Evolutionary conservation across 495 filamentous ascomycete genomes (phyloP).

Genomic region (Tuber melanosporum): DNA sequence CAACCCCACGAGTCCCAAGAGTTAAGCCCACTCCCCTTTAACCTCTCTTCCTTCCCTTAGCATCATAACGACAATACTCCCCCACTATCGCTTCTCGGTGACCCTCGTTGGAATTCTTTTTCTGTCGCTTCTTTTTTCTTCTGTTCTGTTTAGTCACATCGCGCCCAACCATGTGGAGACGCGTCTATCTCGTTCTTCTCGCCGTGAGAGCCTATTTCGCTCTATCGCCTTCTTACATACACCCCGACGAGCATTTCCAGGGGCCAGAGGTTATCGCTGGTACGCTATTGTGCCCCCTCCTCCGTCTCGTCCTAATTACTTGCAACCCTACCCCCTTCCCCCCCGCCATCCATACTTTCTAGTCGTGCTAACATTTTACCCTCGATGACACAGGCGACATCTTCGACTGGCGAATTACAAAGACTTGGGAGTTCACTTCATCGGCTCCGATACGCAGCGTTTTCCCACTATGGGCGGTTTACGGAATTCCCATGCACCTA

Average conservation of each 20-base stretch:
- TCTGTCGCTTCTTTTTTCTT: constrained; percentile 23
- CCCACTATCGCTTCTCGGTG: neutral
- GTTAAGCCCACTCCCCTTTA: neutral
- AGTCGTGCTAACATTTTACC: neutral
- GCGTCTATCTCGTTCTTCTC: constrained; percentile 76
- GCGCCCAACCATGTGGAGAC: constrained; percentile 68
- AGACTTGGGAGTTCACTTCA: constrained; percentile 92
- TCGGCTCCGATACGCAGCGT: constrained; percentile 81
- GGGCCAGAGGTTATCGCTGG: constrained; percentile 94
- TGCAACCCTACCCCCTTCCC: neutral
- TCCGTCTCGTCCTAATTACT: neutral
- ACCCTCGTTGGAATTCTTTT: constrained; percentile 30
- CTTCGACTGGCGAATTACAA: constrained; percentile 75
- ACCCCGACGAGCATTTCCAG: constrained; percentile 98
- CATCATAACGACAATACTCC: neutral
- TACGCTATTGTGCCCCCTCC: constrained; percentile 48
- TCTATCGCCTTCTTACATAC: constrained; percentile 87
- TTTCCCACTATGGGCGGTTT: constrained; percentile 91
- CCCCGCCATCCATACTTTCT: neutral
- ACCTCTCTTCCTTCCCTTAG: neutral
- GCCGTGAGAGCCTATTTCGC: constrained; percentile 90
- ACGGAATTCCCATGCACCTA: constrained; percentile 85
- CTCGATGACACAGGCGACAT: constrained; percentile 62
- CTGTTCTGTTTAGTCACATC: constrained; percentile 10
- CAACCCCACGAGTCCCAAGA: neutral